Base-by-base conservation (phyloP, 768 basidiomycete species). In the Crassisporium funariophilum region DNA sequence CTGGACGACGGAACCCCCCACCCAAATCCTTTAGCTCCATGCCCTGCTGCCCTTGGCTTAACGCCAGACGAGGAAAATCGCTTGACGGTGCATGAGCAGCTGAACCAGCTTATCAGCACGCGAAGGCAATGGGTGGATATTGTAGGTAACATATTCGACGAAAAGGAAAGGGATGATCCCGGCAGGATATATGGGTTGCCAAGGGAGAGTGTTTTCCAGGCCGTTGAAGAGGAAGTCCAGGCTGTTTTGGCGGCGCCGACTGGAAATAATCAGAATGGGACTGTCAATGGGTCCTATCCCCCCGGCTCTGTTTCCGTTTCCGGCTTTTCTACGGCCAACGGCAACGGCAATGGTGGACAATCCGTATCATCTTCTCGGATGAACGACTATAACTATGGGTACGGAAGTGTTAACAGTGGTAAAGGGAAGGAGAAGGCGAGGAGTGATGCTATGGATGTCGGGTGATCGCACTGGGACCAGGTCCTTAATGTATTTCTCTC, bases 131-230 rank as follows among this genome's bases (percentile, higher is more conserved):
- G 92, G 84, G 86, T 92, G 16, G 80, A 88, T 40, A 73, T 67
- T 27, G 81, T 98, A 4, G 91, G 90, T 7, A 68, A 69, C 5
- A 75, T 87, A 48, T 92, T 98, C 57, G 84, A 87, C 22, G 72
- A 79, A 67, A 86, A 86, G 76, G 84, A 88, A 69, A 74, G 76
- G 35, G 53, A 58, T 42, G 52, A 49, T 22, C 84, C 85, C 0
- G 87, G 91, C 38, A 70, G 84, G 54, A 83, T 88, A 58, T 88
- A 78, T 70, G 90, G 88, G n/a, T 71, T 94, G 13, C 91, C 92
- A 2, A 66, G 72, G 65, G 74, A 68, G 68, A 92, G 87, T 61
- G 68, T 95, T 9, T 98, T 81, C 63, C 76, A 78, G 41, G 93
- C 86, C 16, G 66, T 91, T 40, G 84, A 88, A 4, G 83, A 86